Base-by-base conservation (phyloP, 345 rosid species). In the Carallia brachiata region DNA sequence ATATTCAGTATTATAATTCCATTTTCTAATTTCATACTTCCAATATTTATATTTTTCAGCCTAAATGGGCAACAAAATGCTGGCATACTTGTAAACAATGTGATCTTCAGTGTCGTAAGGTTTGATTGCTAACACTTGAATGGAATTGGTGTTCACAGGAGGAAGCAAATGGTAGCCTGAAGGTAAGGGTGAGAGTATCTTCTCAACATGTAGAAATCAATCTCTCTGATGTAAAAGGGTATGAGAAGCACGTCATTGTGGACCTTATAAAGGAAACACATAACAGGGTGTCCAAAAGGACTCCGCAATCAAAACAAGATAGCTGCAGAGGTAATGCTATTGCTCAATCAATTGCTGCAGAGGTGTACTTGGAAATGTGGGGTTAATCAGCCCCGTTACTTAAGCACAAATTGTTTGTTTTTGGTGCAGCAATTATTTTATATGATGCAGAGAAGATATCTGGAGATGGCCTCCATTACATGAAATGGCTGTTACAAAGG, bases 401-500 rank as follows among this genome's bases (percentile, higher is more conserved):
- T 56, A 27, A 7, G 32, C 31, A 56, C 16, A 7, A 10, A 19
- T 12, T 58, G 18, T 15, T 2, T 23, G 36, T 31, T 58, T 63
- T 63, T 30, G 36, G 44, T 60, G 81, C 84, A 87, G 90, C 82
- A 5, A 84, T 87, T 27, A 54, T 84, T 23, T 50, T 88, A 62
- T 59, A 76, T 32, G 88, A 86, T 66, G 86, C 93, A 34, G 93
- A 83, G 61, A 80, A 70, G 74, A 61, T 86, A 50, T 79, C 86
- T 7, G 70, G 82, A 28, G 93, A 88, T 75, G 84, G 84, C 4
- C 55, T 84, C 27, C 57, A 86, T 6, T 88, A 86, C 56, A 77
- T 88, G 30, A 84, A 79, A 65, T 88, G 93, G 90, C 65, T 83
- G 32, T 47, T 88, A 61, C 87, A 85, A 62, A 82, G 83, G 75